Percentiles rank a stretch among this genome's conserved stretches.
Evolutionary conservation across 169 alveolate species (phyloP).

Genomic region (Cryptosporidium meleagridis): DNA sequence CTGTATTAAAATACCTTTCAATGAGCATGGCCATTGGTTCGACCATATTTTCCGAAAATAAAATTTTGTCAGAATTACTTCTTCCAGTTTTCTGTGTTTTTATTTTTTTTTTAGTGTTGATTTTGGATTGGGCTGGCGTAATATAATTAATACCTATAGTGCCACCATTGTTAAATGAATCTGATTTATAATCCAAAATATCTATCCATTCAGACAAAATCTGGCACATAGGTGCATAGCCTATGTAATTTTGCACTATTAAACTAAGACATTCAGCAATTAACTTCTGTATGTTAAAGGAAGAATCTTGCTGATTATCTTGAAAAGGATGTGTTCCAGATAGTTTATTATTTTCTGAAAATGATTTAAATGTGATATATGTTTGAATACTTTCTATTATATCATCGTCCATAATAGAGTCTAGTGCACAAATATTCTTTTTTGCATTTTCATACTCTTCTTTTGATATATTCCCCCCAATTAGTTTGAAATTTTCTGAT

Average conservation of each 20-base stretch:
- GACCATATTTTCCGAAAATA: constrained; percentile 41
- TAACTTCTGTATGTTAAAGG: constrained; percentile 4
- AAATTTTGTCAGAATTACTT: not conserved
- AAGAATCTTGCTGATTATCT: not conserved
- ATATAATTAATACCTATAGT: not conserved
- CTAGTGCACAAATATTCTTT: constrained; percentile 20
- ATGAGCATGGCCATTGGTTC: constrained; percentile 84
- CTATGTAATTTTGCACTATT: constrained; percentile 36
- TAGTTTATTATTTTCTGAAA: not conserved
- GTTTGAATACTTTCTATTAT: constrained; percentile 28
- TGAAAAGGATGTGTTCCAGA: not conserved
- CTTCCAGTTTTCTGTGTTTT: constrained; percentile 22
- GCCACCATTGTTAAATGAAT: not conserved
- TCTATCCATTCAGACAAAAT: constrained; percentile 60
- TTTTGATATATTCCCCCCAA: constrained; percentile 29
- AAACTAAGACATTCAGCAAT: constrained; percentile 38
- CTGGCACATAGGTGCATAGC: constrained; percentile 69
- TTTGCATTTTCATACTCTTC: constrained; percentile 52
- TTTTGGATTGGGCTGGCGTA: not conserved
- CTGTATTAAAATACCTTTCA: constrained; percentile 85
- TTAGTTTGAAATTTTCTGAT: not conserved
- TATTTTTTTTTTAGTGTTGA: constrained; percentile 7
- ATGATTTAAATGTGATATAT: constrained; percentile 33
- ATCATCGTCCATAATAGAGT: constrained; percentile 64
- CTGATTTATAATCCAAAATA: constrained; percentile 27